Evolutionary conservation across 2,329 filamentous ascomycete genomes (phyloP).

Genomic region (Rhynchosporium graminicola): DNA sequence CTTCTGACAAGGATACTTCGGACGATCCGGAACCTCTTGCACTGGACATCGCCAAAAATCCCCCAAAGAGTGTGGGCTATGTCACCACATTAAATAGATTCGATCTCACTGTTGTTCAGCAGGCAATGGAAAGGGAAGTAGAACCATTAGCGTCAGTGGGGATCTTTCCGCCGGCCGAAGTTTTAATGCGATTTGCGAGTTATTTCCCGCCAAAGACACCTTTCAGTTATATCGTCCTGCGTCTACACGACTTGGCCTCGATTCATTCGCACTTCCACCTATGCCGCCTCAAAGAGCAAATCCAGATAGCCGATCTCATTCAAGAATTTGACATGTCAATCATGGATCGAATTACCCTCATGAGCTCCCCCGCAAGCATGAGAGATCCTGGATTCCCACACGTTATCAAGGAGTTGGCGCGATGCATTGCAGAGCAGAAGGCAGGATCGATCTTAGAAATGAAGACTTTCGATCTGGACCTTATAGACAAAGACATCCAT

Average conservation of each 20-base stretch:
- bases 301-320: conserved; percentile 72
- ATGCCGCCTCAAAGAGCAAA: conserved; percentile 59
- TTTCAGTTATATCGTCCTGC: conserved; percentile 78
- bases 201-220: conserved; percentile 83
- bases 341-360: conserved; percentile 73
- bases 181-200: conserved; percentile 74
- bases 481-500: conserved; percentile 64
- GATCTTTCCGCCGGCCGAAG: conserved; percentile 68
- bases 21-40: not conserved
- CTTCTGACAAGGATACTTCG: not conserved
- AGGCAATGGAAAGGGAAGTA: conserved; percentile 64
- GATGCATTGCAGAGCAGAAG: conserved; percentile 66
- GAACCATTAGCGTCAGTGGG: conserved; percentile 70
- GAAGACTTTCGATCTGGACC: conserved; percentile 64
- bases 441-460: conserved; percentile 81
- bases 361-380: conserved; percentile 67
- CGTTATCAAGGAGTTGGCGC: conserved; percentile 65
- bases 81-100: conserved; percentile 76
- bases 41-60: conserved; percentile 13
- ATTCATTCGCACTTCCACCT: conserved; percentile 70
- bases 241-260: conserved; percentile 65
- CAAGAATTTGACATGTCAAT: conserved; percentile 71
- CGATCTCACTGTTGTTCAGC: conserved; percentile 64
- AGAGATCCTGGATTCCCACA: conserved; percentile 49
- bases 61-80: conserved; percentile 53